Evolutionary conservation across 805 yeast genomes (phyloP), one percentile per base, ranked within the genome.

Genomic region (Saturnispora sekii): DNA sequence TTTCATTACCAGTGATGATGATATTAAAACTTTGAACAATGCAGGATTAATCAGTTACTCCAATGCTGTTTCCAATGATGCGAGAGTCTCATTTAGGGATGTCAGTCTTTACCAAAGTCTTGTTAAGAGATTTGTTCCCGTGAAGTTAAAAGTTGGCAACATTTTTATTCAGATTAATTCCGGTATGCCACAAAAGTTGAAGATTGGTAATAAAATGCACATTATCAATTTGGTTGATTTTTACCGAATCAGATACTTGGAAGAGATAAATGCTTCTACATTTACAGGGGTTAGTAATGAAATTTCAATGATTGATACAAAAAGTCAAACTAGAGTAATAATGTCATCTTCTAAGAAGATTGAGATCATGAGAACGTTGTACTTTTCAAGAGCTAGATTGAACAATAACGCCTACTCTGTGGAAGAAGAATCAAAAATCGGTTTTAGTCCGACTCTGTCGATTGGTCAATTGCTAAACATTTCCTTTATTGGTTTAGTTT

Each of bases 331-430:
- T 14, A 60, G 56, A 15, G 48, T 76, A 29, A 64, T 72, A n/a
- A 56, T 77, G 38, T 55, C 72, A 9, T 71, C 79, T 28, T 58
- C 70, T 1, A 76, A 75, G 53, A 72, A 68, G 50, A 57, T 73
- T 44, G 90, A 83, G 53, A 80, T 84, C n/a, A 72, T 84, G 62
- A 68, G 88, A 51, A 74, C 82, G 49, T 59, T 84, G 35, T 80
- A 81, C 52, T 81, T 80, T 53, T 74, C 87, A 0, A 77, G 81
- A 44, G 77, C 78, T 15, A 71, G 69, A 41, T 65, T 64, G 28
- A 55, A 61, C 8, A 52, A 55, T 32, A 51, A 44, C 7, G 48
- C 49, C 29, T 57, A 53, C 16, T 30, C 50, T 0, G 32, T 40
- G 10, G 64, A 59, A 5, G 63, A 60, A 42, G 65, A 53, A 14